Conservation (phyloP, 1,139 yeast species). For the Meyerozyma athensensis region DNA sequence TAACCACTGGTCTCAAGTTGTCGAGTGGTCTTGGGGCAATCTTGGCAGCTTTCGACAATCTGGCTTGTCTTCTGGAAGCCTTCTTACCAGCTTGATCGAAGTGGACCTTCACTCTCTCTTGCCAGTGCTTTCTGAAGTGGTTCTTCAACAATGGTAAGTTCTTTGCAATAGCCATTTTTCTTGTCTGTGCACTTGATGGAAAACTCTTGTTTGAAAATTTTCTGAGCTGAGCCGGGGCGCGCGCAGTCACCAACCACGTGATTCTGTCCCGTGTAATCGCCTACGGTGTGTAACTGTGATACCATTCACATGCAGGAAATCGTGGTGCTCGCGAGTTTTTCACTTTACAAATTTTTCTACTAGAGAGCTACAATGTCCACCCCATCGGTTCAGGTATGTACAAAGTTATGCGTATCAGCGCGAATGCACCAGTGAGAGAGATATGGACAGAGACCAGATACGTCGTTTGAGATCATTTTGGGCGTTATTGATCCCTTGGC, state of each 20-base stretch:
- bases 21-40: constrained; percentile 98
- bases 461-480: background rate
- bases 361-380: constrained; percentile 39
- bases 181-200: constrained; percentile 5
- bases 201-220: constrained; percentile 6
- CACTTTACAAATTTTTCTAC: constrained; percentile 8
- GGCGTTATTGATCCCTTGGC: too few species aligned
- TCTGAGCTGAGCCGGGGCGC: constrained; percentile 2
- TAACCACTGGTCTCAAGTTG: constrained; percentile 92
- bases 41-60: constrained; percentile 91
- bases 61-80: constrained; percentile 92
- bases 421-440: constrained; percentile 2
- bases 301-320: constrained; percentile 5
- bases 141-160: constrained; percentile 95
- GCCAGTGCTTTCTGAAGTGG: constrained; percentile 99
- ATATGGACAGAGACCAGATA: constrained; percentile 1
- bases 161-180: constrained; percentile 88
- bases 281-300: background rate
- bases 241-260: constrained; percentile 7
- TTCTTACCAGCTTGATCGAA: constrained; percentile 99
- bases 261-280: constrained; percentile 1
- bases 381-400: constrained; percentile 70
- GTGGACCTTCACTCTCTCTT: constrained; percentile 98
- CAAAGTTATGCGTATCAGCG: constrained; percentile 3
- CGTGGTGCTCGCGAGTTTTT: constrained; percentile 7